phyloP scores from a whole-genome alignment of 257 asterid species.

The Rubia yunnanensis region DNA sequence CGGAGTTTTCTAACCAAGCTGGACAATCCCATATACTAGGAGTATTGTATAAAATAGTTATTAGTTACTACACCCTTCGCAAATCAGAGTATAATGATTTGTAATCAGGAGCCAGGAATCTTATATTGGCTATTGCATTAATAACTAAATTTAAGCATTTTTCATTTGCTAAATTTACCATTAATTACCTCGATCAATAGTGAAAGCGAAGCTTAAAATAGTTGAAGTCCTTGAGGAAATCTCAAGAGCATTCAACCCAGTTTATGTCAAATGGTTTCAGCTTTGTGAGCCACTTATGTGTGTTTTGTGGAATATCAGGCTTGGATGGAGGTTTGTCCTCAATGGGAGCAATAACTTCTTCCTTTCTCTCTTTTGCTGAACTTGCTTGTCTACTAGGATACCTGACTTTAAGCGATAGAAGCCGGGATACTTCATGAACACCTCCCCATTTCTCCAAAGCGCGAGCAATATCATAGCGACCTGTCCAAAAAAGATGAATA shows the following conservation, averaged over 20 bases:
- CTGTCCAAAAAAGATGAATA: conserved; percentile 17
- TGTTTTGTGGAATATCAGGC: conserved; percentile 48
- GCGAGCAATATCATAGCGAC: conserved; percentile 85
- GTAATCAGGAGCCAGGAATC: no score
- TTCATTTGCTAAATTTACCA: no score
- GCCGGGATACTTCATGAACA: conserved; percentile 85
- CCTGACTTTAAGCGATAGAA: conserved; percentile 70
- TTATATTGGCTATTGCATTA: no score
- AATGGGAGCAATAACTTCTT: conserved; percentile 22
- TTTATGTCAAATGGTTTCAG: conserved; percentile 68
- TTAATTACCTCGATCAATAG: no score
- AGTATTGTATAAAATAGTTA: no score
- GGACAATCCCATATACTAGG: no score
- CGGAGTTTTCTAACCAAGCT: no score
- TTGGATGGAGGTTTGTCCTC: conserved; percentile 30
- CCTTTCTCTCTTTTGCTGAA: conserved; percentile 49
- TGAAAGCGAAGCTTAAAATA: no score
- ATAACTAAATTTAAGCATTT: no score
- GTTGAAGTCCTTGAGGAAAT: no score
- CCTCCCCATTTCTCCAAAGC: conserved; percentile 99
- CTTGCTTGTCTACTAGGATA: conserved; percentile 59
- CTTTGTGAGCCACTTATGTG: conserved; percentile 60
- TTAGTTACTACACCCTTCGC: no score
- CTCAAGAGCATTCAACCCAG: conserved; percentile 52
- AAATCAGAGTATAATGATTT: no score